Conservation (phyloP, 306 rosid genomes). For the Dalbergia oliveri region DNA sequence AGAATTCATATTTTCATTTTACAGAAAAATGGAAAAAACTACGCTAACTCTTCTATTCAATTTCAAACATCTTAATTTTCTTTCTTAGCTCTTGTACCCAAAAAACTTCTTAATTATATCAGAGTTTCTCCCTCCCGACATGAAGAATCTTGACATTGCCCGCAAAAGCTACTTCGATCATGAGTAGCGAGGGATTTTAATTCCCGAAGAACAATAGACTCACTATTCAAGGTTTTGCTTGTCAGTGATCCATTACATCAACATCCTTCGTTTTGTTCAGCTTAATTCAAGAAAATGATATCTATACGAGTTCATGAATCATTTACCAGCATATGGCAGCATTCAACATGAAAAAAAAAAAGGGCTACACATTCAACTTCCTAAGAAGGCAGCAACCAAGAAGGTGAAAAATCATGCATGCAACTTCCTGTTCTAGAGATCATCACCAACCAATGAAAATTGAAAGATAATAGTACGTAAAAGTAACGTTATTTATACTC, state of each 20-base stretch:
- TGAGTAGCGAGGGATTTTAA: background rate
- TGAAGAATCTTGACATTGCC: background rate
- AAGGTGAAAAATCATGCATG: background rate
- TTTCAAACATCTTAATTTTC: background rate
- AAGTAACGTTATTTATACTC: too few relatives aligned
- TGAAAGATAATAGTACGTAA: background rate
- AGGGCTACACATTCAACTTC: background rate
- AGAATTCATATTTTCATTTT: background rate
- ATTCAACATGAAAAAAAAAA: background rate
- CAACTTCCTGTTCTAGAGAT: background rate
- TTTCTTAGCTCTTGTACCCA: too few relatives aligned
- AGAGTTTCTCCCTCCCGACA: background rate
- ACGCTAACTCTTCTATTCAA: background rate
- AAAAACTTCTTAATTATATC: background rate
- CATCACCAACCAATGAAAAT: constrained; percentile 6
- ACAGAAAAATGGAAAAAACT: background rate
- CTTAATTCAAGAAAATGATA: background rate
- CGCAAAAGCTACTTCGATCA: background rate
- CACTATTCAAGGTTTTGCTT: too few relatives aligned
- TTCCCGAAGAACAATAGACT: background rate
- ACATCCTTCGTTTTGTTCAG: background rate
- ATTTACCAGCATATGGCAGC: background rate
- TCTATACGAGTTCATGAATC: background rate
- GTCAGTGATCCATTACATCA: background rate
- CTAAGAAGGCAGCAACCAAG: background rate